Percentiles rank a stretch among this genome's conserved stretches.
phyloP scores from a whole-genome alignment of 108 stramenopile genomes.

The Aurantiochytrium sp. region DNA sequence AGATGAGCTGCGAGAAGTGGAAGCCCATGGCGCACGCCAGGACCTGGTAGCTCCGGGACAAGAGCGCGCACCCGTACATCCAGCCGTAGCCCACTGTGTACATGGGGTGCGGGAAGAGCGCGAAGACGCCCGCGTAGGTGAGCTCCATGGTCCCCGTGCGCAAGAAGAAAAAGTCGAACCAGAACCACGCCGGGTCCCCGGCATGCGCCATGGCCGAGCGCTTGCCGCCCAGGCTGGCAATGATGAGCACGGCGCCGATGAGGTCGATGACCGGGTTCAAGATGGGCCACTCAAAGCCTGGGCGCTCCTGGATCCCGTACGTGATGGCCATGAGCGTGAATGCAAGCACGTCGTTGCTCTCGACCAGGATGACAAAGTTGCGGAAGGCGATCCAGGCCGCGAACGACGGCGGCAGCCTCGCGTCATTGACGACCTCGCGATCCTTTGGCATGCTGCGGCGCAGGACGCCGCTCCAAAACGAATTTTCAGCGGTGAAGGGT shows the following conservation, averaged over 20 bases:
- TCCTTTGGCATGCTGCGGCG: neutral
- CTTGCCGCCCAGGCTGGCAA: neutral
- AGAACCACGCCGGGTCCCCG: neutral
- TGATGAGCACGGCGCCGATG: neutral
- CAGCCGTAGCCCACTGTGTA: slow-evolving; percentile 18
- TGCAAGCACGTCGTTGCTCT: slow-evolving; percentile 22
- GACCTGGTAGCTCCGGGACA: neutral
- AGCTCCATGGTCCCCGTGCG: neutral
- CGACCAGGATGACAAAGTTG: neutral
- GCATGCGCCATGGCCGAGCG: neutral
- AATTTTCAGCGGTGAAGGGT: neutral
- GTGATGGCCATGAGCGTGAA: slow-evolving; percentile 11
- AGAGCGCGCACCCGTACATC: slow-evolving; percentile 2
- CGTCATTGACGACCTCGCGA: neutral
- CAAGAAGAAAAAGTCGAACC: slow-evolving; percentile 15
- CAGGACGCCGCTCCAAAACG: neutral
- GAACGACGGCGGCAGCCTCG: slow-evolving; percentile 1
- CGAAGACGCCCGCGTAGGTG: slow-evolving; percentile 4
- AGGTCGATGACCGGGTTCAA: neutral
- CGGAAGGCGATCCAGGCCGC: slow-evolving; percentile 30
- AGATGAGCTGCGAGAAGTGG: slow-evolving; percentile 18
- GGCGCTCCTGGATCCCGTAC: neutral
- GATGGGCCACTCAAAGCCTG: neutral
- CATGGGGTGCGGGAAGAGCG: slow-evolving; percentile 25
- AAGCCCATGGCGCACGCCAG: slow-evolving; percentile 23